phyloP scores from a whole-genome alignment of 257 asterid genomes.

The Penstemon newberryi region DNA sequence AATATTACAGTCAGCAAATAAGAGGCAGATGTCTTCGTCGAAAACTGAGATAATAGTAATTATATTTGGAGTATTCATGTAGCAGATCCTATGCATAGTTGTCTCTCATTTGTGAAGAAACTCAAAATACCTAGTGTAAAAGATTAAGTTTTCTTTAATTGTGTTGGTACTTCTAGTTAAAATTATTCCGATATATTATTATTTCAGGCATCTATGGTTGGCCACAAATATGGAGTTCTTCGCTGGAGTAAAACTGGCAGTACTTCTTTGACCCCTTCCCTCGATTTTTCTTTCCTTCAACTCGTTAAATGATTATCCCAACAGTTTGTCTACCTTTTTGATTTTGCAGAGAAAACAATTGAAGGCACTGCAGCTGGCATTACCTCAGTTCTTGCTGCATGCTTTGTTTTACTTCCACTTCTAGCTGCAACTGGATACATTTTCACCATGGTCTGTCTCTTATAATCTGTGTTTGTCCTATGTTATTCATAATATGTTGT shows the following conservation, averaged over 20 bases:
- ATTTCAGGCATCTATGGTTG: constrained; percentile 93
- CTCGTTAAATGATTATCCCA: constrained; percentile 8
- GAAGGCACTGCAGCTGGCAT: constrained; percentile 99
- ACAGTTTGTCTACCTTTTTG: constrained; percentile 12
- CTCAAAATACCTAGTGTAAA: background rate
- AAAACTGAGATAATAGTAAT: background rate
- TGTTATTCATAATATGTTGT: background rate
- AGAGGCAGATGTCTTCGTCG: background rate
- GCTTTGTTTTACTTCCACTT: constrained; percentile 83
- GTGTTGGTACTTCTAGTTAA: constrained; percentile 6
- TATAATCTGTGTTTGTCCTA: background rate
- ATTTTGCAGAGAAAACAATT: constrained; percentile 75
- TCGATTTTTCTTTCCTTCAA: constrained; percentile 15
- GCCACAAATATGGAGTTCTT: constrained; percentile 96
- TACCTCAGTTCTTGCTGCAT: constrained; percentile 87
- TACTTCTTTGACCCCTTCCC: constrained; percentile 29
- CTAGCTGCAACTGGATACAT: constrained; percentile 79
- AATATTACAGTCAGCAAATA: too few relatives aligned
- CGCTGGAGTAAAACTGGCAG: constrained; percentile 98
- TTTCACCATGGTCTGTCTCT: constrained; percentile 65
- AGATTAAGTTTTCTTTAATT: background rate
- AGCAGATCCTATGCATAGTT: constrained; percentile 3
- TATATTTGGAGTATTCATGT: background rate
- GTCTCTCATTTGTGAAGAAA: constrained; percentile 1
- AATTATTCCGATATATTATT: constrained; percentile 19